A percentile compares a stretch with the other conserved stretches of the same genome.
Evolutionary conservation across 164 flowering plant species (phyloP).

Genomic region (Macadamia tetraphylla): DNA sequence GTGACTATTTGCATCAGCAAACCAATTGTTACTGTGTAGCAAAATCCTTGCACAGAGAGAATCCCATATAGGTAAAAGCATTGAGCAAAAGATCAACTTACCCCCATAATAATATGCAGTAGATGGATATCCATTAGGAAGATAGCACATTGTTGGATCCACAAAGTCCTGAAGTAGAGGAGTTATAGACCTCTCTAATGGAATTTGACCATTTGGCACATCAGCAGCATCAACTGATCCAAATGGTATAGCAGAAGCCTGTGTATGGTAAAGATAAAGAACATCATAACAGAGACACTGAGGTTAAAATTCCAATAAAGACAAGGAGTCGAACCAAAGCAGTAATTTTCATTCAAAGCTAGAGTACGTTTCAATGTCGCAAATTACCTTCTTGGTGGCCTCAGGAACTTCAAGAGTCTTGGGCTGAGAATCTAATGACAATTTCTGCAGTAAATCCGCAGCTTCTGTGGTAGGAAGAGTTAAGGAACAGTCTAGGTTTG

Average conservation of each 20-base stretch:
- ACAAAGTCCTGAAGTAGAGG: slow-evolving; percentile 27
- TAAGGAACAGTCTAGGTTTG: slow-evolving; percentile 20
- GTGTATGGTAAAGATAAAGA: slow-evolving; percentile 8
- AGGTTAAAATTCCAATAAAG: background rate
- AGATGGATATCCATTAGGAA: slow-evolving; percentile 38
- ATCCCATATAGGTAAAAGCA: too few relatives aligned
- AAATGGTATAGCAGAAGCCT: slow-evolving; percentile 35
- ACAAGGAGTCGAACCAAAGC: background rate
- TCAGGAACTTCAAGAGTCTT: slow-evolving; percentile 46
- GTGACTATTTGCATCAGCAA: background rate
- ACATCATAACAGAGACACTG: background rate
- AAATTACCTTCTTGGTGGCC: slow-evolving; percentile 52
- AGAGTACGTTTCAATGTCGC: background rate
- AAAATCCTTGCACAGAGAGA: too few relatives aligned
- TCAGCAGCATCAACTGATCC: slow-evolving; percentile 38
- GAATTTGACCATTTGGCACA: slow-evolving; percentile 38
- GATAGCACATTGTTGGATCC: slow-evolving; percentile 37
- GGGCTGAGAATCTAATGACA: slow-evolving; percentile 52
- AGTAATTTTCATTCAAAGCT: background rate
- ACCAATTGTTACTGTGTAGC: too few relatives aligned
- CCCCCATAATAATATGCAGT: slow-evolving; percentile 48
- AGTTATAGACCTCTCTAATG: slow-evolving; percentile 40
- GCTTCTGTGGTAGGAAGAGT: slow-evolving; percentile 39
- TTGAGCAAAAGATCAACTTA: slow-evolving; percentile 9
- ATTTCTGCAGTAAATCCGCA: slow-evolving; percentile 60